Conservation (phyloP, 768 basidiomycete genomes). For the Cytidiella melzeri region DNA sequence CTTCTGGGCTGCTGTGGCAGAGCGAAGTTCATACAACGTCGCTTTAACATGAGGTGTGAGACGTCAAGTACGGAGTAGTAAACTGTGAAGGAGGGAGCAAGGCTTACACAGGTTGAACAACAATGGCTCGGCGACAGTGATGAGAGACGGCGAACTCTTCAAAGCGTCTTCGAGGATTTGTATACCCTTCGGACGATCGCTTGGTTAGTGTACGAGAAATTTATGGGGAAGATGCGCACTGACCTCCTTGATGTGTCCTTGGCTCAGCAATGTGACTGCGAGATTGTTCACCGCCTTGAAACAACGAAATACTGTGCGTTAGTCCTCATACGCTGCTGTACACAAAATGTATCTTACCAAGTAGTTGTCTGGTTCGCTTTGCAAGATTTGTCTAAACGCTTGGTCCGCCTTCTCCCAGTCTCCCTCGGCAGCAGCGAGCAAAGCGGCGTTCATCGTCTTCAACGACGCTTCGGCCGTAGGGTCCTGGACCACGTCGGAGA, state of each 20-base stretch:
- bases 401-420: conserved; percentile 54
- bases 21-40: conserved; percentile 78
- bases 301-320: background rate
- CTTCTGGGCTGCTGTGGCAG: conserved; percentile 64
- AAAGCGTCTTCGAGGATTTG: conserved; percentile 60
- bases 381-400: conserved; percentile 38
- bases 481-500: conserved; percentile 43
- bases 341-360: conserved; percentile 35
- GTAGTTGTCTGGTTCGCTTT: conserved; percentile 53
- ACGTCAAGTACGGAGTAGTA: background rate
- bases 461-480: conserved; percentile 23
- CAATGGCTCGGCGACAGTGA: conserved; percentile 76
- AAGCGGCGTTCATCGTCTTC: conserved; percentile 58
- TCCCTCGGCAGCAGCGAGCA: conserved; percentile 63
- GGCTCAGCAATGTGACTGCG: conserved; percentile 62
- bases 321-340: background rate
- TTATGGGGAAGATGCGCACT: no score
- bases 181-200: no score
- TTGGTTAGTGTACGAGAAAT: no score
- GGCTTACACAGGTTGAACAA: conserved; percentile 76
- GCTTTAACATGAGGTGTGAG: conserved; percentile 34
- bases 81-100: background rate
- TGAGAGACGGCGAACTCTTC: conserved; percentile 56
- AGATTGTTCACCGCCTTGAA: conserved; percentile 70
- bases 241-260: conserved; percentile 71